Evolutionary conservation across 441 rosid genomes (phyloP).

Genomic region (Metrosideros polymorpha): DNA sequence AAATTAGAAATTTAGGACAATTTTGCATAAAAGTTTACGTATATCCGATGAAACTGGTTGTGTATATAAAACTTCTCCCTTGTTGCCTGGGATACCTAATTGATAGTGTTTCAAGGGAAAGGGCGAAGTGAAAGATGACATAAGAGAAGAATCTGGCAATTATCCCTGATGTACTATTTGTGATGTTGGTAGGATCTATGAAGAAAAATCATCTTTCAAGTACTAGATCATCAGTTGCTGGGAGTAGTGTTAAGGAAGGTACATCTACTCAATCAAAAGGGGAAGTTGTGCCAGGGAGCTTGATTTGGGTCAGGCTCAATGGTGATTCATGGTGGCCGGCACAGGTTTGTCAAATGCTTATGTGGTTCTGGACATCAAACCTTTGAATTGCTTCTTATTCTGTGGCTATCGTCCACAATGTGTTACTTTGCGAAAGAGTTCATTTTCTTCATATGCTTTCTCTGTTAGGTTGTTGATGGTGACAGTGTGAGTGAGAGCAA

Average conservation of each 20-base stretch:
- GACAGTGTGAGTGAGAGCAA: constrained; percentile 8
- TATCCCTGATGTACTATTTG: background rate
- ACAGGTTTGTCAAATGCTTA: constrained; percentile 23
- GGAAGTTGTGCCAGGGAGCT: constrained; percentile 20
- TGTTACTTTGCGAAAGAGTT: background rate
- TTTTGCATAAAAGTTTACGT: background rate
- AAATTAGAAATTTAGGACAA: background rate
- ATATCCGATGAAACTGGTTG: background rate
- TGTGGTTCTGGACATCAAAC: background rate
- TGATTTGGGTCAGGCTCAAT: constrained; percentile 33
- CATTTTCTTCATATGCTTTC: background rate
- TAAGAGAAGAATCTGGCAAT: background rate
- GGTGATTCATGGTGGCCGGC: constrained; percentile 55
- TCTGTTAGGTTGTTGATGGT: constrained; percentile 37
- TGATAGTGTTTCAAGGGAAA: background rate
- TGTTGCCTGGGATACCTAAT: background rate
- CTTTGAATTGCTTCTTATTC: background rate
- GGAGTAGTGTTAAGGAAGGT: constrained; percentile 2
- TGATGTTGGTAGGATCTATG: constrained; percentile 5
- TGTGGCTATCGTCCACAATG: background rate
- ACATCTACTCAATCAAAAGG: constrained; percentile 9
- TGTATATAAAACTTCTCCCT: background rate
- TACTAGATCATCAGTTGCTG: background rate
- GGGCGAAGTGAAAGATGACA: background rate
- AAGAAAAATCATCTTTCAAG: constrained; percentile 1